Evolutionary conservation across 2,329 filamentous ascomycete genomes (phyloP), one percentile per base, ranked within the genome.

Genomic region (Coniochaeta sp.): DNA sequence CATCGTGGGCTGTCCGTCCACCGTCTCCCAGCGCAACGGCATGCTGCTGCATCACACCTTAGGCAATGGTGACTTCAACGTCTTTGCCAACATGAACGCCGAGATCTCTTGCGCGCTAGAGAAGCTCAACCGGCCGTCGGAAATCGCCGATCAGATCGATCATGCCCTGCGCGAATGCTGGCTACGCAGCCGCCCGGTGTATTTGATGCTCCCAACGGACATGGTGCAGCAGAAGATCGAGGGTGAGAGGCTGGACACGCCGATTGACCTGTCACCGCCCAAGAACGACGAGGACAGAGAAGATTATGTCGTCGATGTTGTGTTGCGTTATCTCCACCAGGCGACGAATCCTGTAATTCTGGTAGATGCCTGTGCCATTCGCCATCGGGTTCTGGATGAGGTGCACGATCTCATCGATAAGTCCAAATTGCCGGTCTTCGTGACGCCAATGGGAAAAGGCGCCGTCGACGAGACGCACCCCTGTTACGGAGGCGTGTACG

Each of bases 371-470:
- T 95, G 91, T 68, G 89, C 90, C 12, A 86, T 92, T 64, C 86
- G 91, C 36, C 89, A 95, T 69, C 81, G 87, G 47, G 88, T 89
- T 17, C 73, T 93, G 1, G 73, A 84, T 1, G 90, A 95, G 72
- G 86, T 91, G 19, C 85, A 90, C 65, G 82, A 84, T 8, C 78
- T 96, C 17, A 77, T 96, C 58, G 79, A 87, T 62, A 90, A 88
- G 72, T 90, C 90, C 1, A 79, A 84, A 4, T 77, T 96, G 8
- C 91, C 92, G 4, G 88, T 90, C 0, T 96, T 95, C 67, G 89
- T 93, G n/a, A 89, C 91, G 0, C 90, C 91, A 2, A 96, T 96
- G 89, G 91, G 91, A 55, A 96, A 96, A 76, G 85, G 91, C 19
- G 89, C 89, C 22, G 83, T 96, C 55, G 83, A 95, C 67, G 91